Percentiles rank a stretch among this genome's conserved stretches.
phyloP scores from a whole-genome alignment of 306 rosid species.

The Prunus campanulata region DNA sequence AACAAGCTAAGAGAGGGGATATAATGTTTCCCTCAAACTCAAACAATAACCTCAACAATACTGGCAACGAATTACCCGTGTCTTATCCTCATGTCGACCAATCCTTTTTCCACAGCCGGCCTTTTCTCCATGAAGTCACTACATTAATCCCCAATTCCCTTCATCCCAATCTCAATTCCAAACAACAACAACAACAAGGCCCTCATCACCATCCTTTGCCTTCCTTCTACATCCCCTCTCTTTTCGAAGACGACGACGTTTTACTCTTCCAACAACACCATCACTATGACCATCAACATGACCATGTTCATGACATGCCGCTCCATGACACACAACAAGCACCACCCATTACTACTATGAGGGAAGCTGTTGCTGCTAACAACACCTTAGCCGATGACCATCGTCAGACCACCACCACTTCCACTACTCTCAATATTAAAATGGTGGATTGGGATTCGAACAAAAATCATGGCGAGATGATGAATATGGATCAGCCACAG shows the following conservation, averaged over 20 bases:
- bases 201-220: slow-evolving; percentile 35
- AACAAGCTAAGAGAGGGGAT: neutral
- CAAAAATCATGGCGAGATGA: slow-evolving; percentile 4
- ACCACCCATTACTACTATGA: neutral
- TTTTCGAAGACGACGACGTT: slow-evolving; percentile 41
- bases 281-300: slow-evolving; percentile 9
- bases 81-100: slow-evolving; percentile 40
- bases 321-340: slow-evolving; percentile 13
- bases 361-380: neutral
- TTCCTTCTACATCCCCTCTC: slow-evolving; percentile 48
- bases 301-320: neutral
- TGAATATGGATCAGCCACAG: neutral
- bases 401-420: neutral
- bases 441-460: slow-evolving; percentile 25
- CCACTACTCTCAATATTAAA: neutral
- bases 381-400: neutral
- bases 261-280: slow-evolving; percentile 26
- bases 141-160: slow-evolving; percentile 5
- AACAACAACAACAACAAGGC: neutral
- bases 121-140: slow-evolving; percentile 38
- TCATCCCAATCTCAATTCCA: slow-evolving; percentile 26
- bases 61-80: slow-evolving; percentile 19
- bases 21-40: slow-evolving; percentile 7
- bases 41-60: neutral
- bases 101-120: slow-evolving; percentile 22